Conservation (phyloP, 306 rosid species). For the Senna siamea region DNA sequence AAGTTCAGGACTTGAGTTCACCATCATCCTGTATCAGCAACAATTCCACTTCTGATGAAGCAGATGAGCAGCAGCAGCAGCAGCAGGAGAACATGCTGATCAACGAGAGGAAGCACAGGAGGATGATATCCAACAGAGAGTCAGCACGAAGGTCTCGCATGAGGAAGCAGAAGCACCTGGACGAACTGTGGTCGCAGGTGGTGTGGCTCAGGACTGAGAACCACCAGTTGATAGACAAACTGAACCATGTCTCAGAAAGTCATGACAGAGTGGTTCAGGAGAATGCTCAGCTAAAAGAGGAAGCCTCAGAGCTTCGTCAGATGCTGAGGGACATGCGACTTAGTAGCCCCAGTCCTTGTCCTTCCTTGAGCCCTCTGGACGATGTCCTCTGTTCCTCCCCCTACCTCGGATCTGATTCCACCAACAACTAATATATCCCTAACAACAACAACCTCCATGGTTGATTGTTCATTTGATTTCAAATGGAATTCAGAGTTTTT, state of each 20-base stretch:
- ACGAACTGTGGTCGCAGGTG: constrained; percentile 95
- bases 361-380: constrained; percentile 60
- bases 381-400: too few relatives aligned
- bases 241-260: constrained; percentile 69
- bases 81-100: constrained; percentile 26
- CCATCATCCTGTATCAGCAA: constrained; percentile 73
- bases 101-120: constrained; percentile 84
- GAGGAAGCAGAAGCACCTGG: constrained; percentile 96
- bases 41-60: constrained; percentile 88
- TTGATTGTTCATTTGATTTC: too few relatives aligned
- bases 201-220: constrained; percentile 91
- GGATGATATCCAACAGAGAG: constrained; percentile 96
- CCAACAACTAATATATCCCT: too few relatives aligned
- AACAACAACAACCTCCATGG: too few relatives aligned
- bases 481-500: constrained; percentile 13
- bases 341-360: constrained; percentile 56
- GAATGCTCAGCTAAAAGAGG: constrained; percentile 79
- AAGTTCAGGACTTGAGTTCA: constrained; percentile 59
- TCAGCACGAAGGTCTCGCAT: constrained; percentile 96
- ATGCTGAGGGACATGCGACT: constrained; percentile 72
- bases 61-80: constrained; percentile 53
- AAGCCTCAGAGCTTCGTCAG: constrained; percentile 77
- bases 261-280: constrained; percentile 70
- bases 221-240: constrained; percentile 69
- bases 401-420: constrained; percentile 37